Evolutionary conservation across 176 grass and related monocot species (phyloP).

Genomic region (Areca catechu): DNA sequence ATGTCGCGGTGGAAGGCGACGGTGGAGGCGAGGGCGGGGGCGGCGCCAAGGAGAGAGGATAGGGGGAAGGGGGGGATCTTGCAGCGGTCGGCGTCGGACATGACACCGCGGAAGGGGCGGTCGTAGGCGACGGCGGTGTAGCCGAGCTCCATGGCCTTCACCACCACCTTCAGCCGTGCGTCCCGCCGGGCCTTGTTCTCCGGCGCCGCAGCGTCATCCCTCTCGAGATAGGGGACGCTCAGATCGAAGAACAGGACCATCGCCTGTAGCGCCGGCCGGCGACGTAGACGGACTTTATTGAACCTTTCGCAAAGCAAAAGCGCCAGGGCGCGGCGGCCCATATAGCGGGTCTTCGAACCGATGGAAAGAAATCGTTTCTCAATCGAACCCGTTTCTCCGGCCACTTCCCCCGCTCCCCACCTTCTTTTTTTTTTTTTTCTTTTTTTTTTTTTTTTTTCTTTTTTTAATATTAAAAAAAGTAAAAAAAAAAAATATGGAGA

Average conservation of each 20-base stretch:
- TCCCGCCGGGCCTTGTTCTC: constrained; percentile 13
- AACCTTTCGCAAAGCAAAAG: no score
- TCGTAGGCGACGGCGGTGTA: constrained; percentile 33
- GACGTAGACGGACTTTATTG: no score
- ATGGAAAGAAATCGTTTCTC: no score
- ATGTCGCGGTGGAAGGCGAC: constrained; percentile 40
- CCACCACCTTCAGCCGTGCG: constrained; percentile 11
- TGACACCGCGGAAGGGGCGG: constrained; percentile 47
- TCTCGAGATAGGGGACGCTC: constrained; percentile 29
- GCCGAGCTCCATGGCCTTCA: constrained; percentile 21
- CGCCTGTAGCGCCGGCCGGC: neutral
- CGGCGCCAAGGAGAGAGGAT: constrained; percentile 38
- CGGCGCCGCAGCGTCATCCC: neutral
- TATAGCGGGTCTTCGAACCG: no score
- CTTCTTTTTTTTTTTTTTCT: no score
- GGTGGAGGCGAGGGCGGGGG: constrained; percentile 31
- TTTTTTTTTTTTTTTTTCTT: no score
- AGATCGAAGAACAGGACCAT: constrained; percentile 51
- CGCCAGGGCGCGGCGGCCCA: no score
- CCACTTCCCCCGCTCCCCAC: no score
- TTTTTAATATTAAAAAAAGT: no score
- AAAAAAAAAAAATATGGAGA: no score
- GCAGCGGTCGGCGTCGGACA: constrained; percentile 48
- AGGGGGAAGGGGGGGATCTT: constrained; percentile 29
- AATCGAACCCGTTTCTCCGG: no score